Evolutionary conservation across 495 filamentous ascomycete species (phyloP).

Genomic region (Talaromyces ruber): DNA sequence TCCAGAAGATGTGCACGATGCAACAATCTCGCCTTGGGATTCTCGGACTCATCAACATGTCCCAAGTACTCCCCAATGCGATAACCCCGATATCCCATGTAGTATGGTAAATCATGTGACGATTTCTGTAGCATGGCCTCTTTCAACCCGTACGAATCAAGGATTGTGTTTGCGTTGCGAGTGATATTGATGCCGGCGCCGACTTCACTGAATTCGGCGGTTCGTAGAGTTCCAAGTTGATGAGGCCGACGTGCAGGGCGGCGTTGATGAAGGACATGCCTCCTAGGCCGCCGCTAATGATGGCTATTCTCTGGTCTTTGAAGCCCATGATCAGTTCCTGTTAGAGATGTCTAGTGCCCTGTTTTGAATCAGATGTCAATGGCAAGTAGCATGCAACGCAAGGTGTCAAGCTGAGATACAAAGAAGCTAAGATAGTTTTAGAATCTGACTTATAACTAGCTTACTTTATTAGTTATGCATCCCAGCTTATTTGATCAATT

Average conservation of each 20-base stretch:
- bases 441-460: background rate
- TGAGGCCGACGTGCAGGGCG: slow-evolving; percentile 42
- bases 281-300: slow-evolving; percentile 51
- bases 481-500: background rate
- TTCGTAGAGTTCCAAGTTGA: slow-evolving; percentile 43
- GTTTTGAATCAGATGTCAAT: too few relatives aligned
- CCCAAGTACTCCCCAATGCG: background rate
- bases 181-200: slow-evolving; percentile 46
- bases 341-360: background rate
- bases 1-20: background rate
- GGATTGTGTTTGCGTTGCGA: slow-evolving; percentile 21
- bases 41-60: background rate
- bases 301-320: slow-evolving; percentile 33
- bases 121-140: slow-evolving; percentile 14
- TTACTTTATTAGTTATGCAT: too few relatives aligned
- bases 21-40: background rate
- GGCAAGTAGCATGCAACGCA: background rate
- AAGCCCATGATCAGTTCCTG: slow-evolving; percentile 17
- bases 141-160: slow-evolving; percentile 20
- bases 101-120: background rate
- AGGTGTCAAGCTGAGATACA: background rate
- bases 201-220: slow-evolving; percentile 40
- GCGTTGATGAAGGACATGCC: slow-evolving; percentile 35
- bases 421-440: background rate
- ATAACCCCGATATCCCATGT: background rate